Conservation (phyloP, 768 basidiomycete species). For the Suillus tomentosus region DNA sequence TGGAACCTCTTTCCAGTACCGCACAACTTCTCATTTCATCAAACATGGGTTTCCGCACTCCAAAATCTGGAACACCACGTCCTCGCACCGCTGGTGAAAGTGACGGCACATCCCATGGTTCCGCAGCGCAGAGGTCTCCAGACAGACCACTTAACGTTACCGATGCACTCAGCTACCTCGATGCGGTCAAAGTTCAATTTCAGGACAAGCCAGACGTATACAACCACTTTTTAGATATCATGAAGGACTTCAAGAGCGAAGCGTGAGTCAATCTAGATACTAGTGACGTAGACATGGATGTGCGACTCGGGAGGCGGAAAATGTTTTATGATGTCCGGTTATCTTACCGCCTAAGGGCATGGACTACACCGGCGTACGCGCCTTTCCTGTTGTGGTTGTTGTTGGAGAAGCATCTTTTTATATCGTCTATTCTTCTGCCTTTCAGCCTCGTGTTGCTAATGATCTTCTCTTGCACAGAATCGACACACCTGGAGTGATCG, state of each 20-base stretch:
- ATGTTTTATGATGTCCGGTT: conserved; percentile 1
- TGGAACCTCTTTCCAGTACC: conserved; percentile 1
- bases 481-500: conserved; percentile 96
- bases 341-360: conserved; percentile 11
- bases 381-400: conserved; percentile 2
- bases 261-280: conserved; percentile 51
- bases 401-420: conserved; percentile 6
- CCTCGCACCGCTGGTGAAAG: conserved; percentile 34
- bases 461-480: conserved; percentile 55
- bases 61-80: conserved; percentile 42
- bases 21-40: conserved; percentile 7
- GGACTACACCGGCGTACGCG: not conserved
- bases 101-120: conserved; percentile 26
- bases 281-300: not conserved
- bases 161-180: conserved; percentile 91
- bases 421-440: conserved; percentile 16
- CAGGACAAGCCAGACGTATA: conserved; percentile 90
- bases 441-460: conserved; percentile 15
- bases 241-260: conserved; percentile 99
- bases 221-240: conserved; percentile 92
- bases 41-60: conserved; percentile 22
- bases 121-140: conserved; percentile 35
- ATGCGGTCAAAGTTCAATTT: conserved; percentile 93
- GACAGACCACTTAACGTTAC: conserved; percentile 85
- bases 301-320: conserved; percentile 1